phyloP scores from a whole-genome alignment of 2,329 filamentous ascomycete species.

The Calonectria pseudoreteaudii region DNA sequence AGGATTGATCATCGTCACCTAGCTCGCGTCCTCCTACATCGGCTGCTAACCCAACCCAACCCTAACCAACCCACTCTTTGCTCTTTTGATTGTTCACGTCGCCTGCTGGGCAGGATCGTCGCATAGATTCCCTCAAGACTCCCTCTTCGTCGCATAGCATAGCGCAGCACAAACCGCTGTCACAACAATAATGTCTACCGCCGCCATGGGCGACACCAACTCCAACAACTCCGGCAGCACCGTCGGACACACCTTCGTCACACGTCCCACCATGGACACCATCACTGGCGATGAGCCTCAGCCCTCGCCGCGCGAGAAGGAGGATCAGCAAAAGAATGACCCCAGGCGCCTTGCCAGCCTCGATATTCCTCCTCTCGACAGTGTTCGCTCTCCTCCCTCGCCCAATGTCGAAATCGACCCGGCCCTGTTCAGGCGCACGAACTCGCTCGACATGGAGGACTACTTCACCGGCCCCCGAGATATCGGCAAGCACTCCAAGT shows the following conservation, averaged over 20 bases:
- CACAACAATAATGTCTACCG: neutral
- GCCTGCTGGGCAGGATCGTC: constrained; percentile 42
- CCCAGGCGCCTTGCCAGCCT: constrained; percentile 41
- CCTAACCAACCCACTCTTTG: neutral
- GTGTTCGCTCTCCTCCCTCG: constrained; percentile 46
- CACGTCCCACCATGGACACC: constrained; percentile 17
- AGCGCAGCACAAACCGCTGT: neutral
- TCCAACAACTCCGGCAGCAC: constrained; percentile 21
- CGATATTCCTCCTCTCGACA: constrained; percentile 44
- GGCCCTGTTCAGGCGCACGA: constrained; percentile 47
- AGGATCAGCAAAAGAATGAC: constrained; percentile 19
- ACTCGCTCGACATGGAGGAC: constrained; percentile 65
- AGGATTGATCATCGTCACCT: neutral
- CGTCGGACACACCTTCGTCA: constrained; percentile 16
- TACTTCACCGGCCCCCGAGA: constrained; percentile 77
- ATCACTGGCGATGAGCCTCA: constrained; percentile 6
- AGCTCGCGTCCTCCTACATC: neutral
- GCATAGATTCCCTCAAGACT: neutral
- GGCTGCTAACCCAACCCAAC: neutral
- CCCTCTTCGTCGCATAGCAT: neutral
- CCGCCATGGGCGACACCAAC: constrained; percentile 39
- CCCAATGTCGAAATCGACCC: constrained; percentile 44
- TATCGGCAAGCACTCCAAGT: constrained; percentile 79
- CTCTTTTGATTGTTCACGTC: neutral
- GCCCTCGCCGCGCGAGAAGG: neutral